These are phyloP conservation scores for Lentinula sp. DNA, from an alignment of 768 basidiomycete species.

Conservation along the genomic window DNA sequence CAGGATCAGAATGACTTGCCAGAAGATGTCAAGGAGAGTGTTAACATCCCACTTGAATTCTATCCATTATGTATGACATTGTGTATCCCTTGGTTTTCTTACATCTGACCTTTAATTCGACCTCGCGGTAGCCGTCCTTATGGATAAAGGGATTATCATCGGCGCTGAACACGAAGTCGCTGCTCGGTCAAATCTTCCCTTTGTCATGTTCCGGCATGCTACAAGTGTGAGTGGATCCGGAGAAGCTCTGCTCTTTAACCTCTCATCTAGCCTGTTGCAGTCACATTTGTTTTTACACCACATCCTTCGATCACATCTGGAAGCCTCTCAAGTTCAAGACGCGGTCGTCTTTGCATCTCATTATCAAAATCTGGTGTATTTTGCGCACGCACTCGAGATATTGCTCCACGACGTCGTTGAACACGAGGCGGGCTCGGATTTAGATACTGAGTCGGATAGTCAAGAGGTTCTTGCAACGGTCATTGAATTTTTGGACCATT, in stretches of 20 bases:
- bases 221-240: conserved; percentile 61
- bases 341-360: conserved; percentile 83
- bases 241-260: background rate
- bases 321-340: conserved; percentile 54
- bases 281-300: conserved; percentile 94
- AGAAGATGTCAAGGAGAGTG: conserved; percentile 81
- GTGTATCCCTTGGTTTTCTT: background rate
- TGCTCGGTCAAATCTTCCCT: conserved; percentile 69
- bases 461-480: conserved; percentile 52
- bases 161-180: conserved; percentile 89
- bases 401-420: conserved; percentile 92
- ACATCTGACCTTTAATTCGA: background rate
- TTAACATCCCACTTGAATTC: conserved; percentile 88
- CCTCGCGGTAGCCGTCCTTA: conserved; percentile 69
- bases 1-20: conserved; percentile 25
- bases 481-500: conserved; percentile 91
- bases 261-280: conserved; percentile 31
- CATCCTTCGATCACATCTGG: conserved; percentile 78
- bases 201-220: conserved; percentile 86
- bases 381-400: conserved; percentile 90
- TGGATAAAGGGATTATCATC: conserved; percentile 99
- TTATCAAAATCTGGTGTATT: conserved; percentile 87
- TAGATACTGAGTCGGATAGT: conserved; percentile 22
- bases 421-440: conserved; percentile 51
- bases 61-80: conserved; percentile 80